phyloP scores from a whole-genome alignment of 1,139 yeast species.

The Taphrina confusa region DNA sequence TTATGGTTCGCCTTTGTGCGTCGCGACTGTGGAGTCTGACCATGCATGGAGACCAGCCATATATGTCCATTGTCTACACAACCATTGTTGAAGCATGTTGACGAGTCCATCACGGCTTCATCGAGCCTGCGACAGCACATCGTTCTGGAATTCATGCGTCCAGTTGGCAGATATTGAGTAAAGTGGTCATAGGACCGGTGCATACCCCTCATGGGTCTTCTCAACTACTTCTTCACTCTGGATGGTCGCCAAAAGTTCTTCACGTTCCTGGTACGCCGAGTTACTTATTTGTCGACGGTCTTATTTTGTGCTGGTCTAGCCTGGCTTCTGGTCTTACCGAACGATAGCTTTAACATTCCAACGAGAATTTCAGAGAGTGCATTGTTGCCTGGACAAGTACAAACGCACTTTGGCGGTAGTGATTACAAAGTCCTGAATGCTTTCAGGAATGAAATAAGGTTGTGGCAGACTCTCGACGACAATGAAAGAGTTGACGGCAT shows the following conservation, averaged over 20 bases:
- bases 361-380: constrained; percentile 96
- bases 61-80: no score
- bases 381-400: constrained; percentile 92
- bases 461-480: constrained; percentile 41
- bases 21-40: no score
- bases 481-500: constrained; percentile 51
- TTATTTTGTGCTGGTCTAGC: constrained; percentile 20
- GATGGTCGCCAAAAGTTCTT: constrained; percentile 27
- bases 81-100: no score
- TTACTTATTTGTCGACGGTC: constrained; percentile 4
- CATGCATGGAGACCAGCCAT: no score
- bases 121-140: no score
- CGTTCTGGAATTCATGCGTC: no score
- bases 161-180: no score
- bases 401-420: constrained; percentile 85
- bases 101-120: no score
- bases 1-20: no score
- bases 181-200: no score
- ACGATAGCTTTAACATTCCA: constrained; percentile 21
- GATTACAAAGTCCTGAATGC: constrained; percentile 74
- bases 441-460: constrained; percentile 42
- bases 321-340: constrained; percentile 27
- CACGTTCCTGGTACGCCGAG: constrained; percentile 21
- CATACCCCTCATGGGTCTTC: constrained; percentile 23
- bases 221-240: constrained; percentile 18